Evolutionary conservation across 768 basidiomycete species (phyloP), one percentile per base, ranked within the genome.

Genomic region (Lactifluus subvellereus): DNA sequence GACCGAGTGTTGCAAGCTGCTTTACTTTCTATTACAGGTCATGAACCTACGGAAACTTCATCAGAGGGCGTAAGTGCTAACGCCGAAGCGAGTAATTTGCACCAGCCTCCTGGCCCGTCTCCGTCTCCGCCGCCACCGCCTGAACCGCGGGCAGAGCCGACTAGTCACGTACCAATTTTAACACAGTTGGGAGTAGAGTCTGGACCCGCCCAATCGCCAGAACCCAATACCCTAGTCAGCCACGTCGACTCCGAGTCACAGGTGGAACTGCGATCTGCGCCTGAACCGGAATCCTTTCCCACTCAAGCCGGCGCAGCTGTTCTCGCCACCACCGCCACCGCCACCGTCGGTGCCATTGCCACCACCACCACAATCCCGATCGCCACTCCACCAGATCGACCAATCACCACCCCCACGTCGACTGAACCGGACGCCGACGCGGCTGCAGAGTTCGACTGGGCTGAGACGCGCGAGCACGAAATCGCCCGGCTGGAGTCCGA

Each of bases 401-500:
- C 3, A 18, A 6, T 48, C 22, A 11, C 37, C 14, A 14, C 20
- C 55, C 35, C 54, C 11, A 2, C 58, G 6, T 10, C 45, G 45
- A 32, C 38, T 22, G 30, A 11, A 48, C 27, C 60, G 48, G 33
- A 37, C 33, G 45, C 66, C 37, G 69, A 72, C n/a, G 68, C 45
- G 9, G n/a, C 3, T 8, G 45, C 77, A 11, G 73, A 78, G 32
- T 66, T 80, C 47, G 94, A 98, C 73, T 98, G 96, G 91, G 87
- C 90, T 2, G 66, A 87, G 62, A 91, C 93, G 72, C 82, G 97
- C 64, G 96, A 98, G 72, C 76, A 77, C 65, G 97, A 98, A 76
- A 91, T 99, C 57, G 70, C 80, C 10, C 81, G 94, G 54, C 76
- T 99, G 48, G 87, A 88, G 72, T 77, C 76, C 54, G 96, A 98